Conservation (phyloP, 768 basidiomycete genomes). For the Mycena rebaudengoi region DNA sequence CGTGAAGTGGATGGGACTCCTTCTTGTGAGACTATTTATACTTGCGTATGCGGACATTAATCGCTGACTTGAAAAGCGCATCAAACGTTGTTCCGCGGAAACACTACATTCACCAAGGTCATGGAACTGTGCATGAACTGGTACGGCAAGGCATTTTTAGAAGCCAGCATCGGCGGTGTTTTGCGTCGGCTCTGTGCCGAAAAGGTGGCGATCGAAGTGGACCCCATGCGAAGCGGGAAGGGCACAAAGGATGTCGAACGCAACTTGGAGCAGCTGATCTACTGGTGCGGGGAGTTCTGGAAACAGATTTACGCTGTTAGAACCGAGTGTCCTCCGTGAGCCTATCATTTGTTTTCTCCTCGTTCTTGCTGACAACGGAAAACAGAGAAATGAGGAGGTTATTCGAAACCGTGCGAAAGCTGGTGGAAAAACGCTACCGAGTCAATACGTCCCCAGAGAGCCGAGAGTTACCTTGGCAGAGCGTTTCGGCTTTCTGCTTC, state of each 20-base stretch:
- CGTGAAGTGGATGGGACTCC: conserved; percentile 76
- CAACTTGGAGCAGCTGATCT: conserved; percentile 72
- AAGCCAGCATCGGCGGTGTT: conserved; percentile 77
- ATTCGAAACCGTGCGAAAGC: conserved; percentile 72
- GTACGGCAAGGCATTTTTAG: conserved; percentile 83
- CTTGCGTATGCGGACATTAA: neutral
- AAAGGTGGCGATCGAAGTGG: conserved; percentile 83
- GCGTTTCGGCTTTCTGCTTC: conserved; percentile 90
- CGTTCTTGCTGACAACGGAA: conserved; percentile 8
- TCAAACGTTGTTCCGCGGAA: conserved; percentile 77
- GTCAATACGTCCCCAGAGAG: conserved; percentile 54
- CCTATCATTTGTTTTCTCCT: conserved; percentile 22
- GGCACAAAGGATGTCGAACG: conserved; percentile 68
- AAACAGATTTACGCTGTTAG: conserved; percentile 79
- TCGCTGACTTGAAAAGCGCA: conserved; percentile 59
- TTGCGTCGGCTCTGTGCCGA: conserved; percentile 77
- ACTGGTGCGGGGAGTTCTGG: conserved; percentile 87
- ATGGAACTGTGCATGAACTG: conserved; percentile 84
- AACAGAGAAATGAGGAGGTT: conserved; percentile 76
- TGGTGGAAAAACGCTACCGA: conserved; percentile 75
- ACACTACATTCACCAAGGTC: conserved; percentile 73
- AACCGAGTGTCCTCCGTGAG: conserved; percentile 78
- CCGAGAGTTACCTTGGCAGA: conserved; percentile 75
- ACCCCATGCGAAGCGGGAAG: conserved; percentile 74
- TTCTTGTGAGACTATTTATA: conserved; percentile 56